Base-by-base conservation (phyloP, 2,329 filamentous ascomycete species). In the Stagonosporopsis chrysanthemi region DNA sequence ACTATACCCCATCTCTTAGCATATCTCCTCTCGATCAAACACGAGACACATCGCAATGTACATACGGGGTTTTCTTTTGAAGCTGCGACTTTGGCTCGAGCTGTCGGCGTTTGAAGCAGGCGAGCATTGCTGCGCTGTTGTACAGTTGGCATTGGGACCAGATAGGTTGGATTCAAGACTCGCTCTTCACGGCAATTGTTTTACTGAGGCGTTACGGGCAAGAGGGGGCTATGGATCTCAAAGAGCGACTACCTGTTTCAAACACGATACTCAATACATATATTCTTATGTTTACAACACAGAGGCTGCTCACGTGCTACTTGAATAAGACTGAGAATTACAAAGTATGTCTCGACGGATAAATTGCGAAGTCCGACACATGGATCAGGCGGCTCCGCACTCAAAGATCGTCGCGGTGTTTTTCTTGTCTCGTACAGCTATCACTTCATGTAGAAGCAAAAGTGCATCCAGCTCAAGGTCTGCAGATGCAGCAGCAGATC, bases 381-480 rank as follows among this genome's bases (percentile, higher is more conserved):
- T 59, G 61, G 45, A 40, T 67, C 61, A 64, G 62, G 57, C 69
- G 72, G 71, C 58, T 63, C 64, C 73, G 74, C 75, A 77, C 74
- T 77, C 74, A 77, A 77, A 75, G 66, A 75, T 74, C 68, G 72
- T 74, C 73, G 70, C 65, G 46, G 35, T 48, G 19, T 74, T 66
- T 44, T 50, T 77, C 70, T 77, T 65, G 74, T 77, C 74, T 75
- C 74, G 60, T 77, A 75, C 74, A 66, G 29, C 46, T 26, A 12
- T 44, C 33, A 24, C 54, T 52, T 57, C 49, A 17, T 17, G 35
- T 24, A 42, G 40, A 50, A 41, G 56, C 39, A 28, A 53, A 28
- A 40, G 61, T 64, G 71, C 61, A 77, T 77, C 74, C 74, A 77
- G 74, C 74, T 77, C 74, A 60, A 77, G 68, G 64, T 73, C 72